Evolutionary conservation across 257 asterid species (phyloP), one percentile per base, ranked within the genome.

Genomic region (Penstemon davidsonii): DNA sequence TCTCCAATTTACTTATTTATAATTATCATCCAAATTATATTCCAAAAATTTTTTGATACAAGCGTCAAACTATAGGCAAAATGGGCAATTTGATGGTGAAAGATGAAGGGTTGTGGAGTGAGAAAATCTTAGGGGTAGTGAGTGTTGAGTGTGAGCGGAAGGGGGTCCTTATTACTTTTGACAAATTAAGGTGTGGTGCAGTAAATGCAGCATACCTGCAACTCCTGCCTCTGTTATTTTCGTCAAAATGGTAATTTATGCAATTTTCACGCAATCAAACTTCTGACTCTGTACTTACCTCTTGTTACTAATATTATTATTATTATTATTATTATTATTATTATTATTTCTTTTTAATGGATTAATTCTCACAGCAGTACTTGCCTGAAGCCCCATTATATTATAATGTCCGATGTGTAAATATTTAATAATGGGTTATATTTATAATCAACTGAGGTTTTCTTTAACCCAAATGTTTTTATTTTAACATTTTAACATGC

Each of bases 101-200:
- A 66, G 37, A 55, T 54, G 66, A 39, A 1, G 13, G 13, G 4
- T 7, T 37, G 25, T 7, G 5, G 33, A 44, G 4, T 18, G 25
- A 10, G 4, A 46, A 45, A 54, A 54, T 54, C n/a, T 8, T 54
- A 18, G 33, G 13, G 6, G 43, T 43, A 39, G 69, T 52, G 63
- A 62, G 7, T 44, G 59, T 70, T 60, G 75, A 55, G 74, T 50
- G 75, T 44, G 42, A 41, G 13, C 44, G 18, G 38, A 19, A 44
- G 49, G 13, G 41, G 61, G 73, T 49, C 60, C 47, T 76, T 69
- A 80, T 36, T 62, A 78, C 76, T 76, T 84, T 84, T 80, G 88
- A 82, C 82, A 81, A 82, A 77, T 68, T 77, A 72, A 75, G 81
- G 82, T 73, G 76, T 25, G 75, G 60, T 80, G 75, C 78, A 80